Conservation (phyloP, 306 rosid genomes). For the Coriaria nepalensis region DNA sequence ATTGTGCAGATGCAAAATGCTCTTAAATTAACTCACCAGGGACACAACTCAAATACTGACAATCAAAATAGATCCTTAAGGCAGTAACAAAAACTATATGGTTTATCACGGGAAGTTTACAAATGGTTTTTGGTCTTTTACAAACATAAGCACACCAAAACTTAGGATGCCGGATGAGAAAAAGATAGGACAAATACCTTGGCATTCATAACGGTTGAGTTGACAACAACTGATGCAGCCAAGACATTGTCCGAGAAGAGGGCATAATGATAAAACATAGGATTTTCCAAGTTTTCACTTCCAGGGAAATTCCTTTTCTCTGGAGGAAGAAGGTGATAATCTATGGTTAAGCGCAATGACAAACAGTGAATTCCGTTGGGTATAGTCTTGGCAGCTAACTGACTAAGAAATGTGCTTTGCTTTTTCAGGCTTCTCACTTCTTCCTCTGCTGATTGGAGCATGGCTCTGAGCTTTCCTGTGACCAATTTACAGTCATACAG, state of each 20-base stretch:
- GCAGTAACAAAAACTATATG: no score
- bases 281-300: constrained; percentile 79
- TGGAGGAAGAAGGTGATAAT: constrained; percentile 68
- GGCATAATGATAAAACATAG: constrained; percentile 71
- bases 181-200: constrained; percentile 38
- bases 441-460: constrained; percentile 85
- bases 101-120: no score
- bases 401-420: constrained; percentile 87
- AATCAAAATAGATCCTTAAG: no score
- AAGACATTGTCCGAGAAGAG: constrained; percentile 91
- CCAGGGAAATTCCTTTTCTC: constrained; percentile 68
- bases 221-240: constrained; percentile 94
- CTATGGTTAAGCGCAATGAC: constrained; percentile 82
- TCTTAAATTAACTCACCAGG: no score
- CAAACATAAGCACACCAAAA: constrained; percentile 5
- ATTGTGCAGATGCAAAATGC: no score
- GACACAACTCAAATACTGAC: no score
- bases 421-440: constrained; percentile 77
- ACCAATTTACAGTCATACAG: constrained; percentile 79
- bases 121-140: background rate
- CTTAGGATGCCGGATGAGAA: background rate
- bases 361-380: constrained; percentile 89
- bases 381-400: constrained; percentile 85
- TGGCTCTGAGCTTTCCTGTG: constrained; percentile 75
- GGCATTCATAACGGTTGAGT: constrained; percentile 66